Evolutionary conservation across 2,329 filamentous ascomycete species (phyloP).

Genomic region (Tolypocladium ovalisporum): DNA sequence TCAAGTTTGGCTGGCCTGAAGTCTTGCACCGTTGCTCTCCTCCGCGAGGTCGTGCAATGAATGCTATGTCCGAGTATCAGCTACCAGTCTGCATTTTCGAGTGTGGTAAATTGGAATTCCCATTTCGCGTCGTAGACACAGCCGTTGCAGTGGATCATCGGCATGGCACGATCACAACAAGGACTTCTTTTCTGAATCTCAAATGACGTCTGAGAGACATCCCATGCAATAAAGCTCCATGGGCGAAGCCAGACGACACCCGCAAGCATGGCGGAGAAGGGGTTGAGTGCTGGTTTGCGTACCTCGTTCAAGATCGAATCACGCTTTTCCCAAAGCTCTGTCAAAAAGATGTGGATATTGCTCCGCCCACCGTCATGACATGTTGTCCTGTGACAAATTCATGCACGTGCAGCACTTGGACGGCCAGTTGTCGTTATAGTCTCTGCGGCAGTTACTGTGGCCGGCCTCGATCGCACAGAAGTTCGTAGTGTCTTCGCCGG

Average conservation of each 20-base stretch:
- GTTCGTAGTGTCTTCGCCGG: not conserved
- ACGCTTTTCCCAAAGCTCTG: not conserved
- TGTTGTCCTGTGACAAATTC: constrained; percentile 3
- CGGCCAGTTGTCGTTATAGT: constrained; percentile 27
- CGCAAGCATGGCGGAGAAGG: not conserved
- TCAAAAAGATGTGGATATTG: not conserved
- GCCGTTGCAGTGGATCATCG: not conserved
- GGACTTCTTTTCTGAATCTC: not conserved
- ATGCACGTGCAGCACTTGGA: constrained; percentile 18
- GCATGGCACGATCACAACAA: not conserved
- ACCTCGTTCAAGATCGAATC: not conserved
- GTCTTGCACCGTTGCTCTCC: not conserved
- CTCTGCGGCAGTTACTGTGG: constrained; percentile 14
- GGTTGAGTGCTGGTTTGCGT: not conserved
- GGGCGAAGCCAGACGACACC: not conserved
- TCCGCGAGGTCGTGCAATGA: not conserved
- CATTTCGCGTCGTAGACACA: not conserved
- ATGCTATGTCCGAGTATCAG: not conserved
- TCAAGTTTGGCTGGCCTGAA: not conserved
- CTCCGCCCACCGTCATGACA: not conserved
- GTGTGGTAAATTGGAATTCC: not conserved
- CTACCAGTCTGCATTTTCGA: not conserved
- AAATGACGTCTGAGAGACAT: not conserved
- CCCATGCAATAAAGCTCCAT: not conserved
- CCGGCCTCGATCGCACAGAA: constrained; percentile 16